These are phyloP conservation scores for Protomyces gravidus DNA, from an alignment of 1,139 yeast genomes.

Conservation along the genomic window DNA sequence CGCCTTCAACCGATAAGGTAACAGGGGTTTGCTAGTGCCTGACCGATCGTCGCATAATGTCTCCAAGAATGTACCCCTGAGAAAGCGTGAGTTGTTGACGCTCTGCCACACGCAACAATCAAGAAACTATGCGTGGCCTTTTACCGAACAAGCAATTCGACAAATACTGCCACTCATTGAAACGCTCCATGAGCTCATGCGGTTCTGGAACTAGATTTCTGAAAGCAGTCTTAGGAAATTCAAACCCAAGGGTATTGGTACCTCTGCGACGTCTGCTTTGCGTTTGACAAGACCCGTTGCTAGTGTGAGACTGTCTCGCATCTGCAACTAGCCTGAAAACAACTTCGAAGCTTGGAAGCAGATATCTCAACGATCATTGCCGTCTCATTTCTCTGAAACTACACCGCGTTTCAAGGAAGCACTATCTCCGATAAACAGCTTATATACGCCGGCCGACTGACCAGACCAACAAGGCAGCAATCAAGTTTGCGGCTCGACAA, in stretches of 20 bases:
- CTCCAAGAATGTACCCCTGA: no score
- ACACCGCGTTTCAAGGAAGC: neutral
- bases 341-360: neutral
- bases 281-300: neutral
- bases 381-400: neutral
- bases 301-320: neutral
- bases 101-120: no score
- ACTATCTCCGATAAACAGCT: neutral
- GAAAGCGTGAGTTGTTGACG: no score
- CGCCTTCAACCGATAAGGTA: no score
- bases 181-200: no score
- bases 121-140: neutral
- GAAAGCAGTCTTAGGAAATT: neutral
- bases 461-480: neutral
- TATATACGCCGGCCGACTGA: neutral
- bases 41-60: no score
- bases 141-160: neutral
- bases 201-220: neutral
- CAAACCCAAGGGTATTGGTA: neutral
- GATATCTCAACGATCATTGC: neutral
- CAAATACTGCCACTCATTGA: neutral
- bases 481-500: neutral
- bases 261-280: neutral
- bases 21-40: no score
- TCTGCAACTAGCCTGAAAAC: neutral